phyloP scores from a whole-genome alignment of 495 filamentous ascomycete species.

The Beverwykella pulmonaria region DNA sequence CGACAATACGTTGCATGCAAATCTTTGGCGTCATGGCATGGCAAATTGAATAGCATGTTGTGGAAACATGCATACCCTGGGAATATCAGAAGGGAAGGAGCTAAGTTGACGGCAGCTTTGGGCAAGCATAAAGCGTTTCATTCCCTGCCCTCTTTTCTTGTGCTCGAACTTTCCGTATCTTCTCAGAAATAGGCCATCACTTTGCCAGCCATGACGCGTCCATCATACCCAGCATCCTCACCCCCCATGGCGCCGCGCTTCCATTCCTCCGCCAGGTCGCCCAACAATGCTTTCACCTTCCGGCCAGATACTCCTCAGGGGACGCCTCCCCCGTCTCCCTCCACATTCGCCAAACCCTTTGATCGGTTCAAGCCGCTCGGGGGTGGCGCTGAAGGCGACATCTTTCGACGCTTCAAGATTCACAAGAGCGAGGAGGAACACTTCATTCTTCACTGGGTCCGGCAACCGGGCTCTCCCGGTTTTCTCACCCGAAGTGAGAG shows the following conservation, averaged over 20 bases:
- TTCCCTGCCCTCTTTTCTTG: no score
- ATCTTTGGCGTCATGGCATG: not conserved
- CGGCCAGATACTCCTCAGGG: no score
- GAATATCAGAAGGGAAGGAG: not conserved
- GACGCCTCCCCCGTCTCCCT: not conserved
- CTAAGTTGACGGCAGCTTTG: no score
- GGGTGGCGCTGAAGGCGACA: not conserved
- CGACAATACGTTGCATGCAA: not conserved
- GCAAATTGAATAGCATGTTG: not conserved
- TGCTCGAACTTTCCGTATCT: no score
- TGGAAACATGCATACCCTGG: not conserved
- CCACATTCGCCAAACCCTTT: conserved; percentile 4
- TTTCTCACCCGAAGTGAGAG: not conserved
- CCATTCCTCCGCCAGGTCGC: not conserved
- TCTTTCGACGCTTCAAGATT: conserved; percentile 12
- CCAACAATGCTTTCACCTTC: no score
- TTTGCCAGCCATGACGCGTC: no score
- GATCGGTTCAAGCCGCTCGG: not conserved
- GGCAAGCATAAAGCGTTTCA: not conserved
- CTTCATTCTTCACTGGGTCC: not conserved
- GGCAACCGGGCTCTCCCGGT: not conserved
- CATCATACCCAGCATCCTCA: no score
- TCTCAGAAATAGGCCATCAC: no score
- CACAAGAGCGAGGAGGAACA: not conserved
- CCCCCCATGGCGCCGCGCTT: no score